Conservation (phyloP, 495 filamentous ascomycete species). For the Hypomontagnella monticulosa region DNA sequence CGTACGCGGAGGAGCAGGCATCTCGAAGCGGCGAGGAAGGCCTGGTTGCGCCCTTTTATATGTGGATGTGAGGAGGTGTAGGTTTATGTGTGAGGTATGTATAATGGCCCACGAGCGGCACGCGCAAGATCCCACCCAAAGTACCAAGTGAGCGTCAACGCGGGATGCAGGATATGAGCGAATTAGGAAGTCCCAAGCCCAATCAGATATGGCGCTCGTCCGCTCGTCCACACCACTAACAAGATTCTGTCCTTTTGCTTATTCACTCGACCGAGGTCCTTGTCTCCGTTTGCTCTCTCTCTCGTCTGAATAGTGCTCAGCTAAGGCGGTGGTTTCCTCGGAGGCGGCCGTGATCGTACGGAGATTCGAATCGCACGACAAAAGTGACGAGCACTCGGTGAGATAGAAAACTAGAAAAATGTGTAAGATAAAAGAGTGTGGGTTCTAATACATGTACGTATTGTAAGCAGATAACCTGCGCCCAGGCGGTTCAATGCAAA, state of each 20-base stretch:
- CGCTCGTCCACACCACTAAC: slow-evolving; percentile 20
- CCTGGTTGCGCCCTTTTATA: slow-evolving; percentile 32
- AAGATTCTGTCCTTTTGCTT: slow-evolving; percentile 17
- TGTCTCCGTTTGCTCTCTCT: slow-evolving; percentile 1
- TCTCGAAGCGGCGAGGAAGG: slow-evolving; percentile 18
- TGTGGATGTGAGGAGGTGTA: background rate
- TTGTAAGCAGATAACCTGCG: background rate
- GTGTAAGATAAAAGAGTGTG: slow-evolving; percentile 10
- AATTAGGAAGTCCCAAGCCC: slow-evolving; percentile 44
- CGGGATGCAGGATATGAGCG: slow-evolving; percentile 36
- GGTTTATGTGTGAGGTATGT: slow-evolving; percentile 16
- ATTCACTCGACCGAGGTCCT: slow-evolving; percentile 15
- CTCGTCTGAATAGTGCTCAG: slow-evolving; percentile 9
- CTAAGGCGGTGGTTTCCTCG: slow-evolving; percentile 20
- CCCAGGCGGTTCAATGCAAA: too few relatives aligned
- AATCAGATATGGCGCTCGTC: slow-evolving; percentile 34
- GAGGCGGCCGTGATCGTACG: slow-evolving; percentile 38
- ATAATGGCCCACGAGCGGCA: slow-evolving; percentile 20
- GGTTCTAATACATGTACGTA: background rate
- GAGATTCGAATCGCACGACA: slow-evolving; percentile 25
- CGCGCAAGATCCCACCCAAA: slow-evolving; percentile 21
- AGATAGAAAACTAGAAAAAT: background rate
- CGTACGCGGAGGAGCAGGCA: slow-evolving; percentile 41
- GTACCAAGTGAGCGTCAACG: slow-evolving; percentile 4
- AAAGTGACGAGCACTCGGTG: background rate